phyloP scores from a whole-genome alignment of 805 yeast genomes.

The Ogataea methylovora region DNA sequence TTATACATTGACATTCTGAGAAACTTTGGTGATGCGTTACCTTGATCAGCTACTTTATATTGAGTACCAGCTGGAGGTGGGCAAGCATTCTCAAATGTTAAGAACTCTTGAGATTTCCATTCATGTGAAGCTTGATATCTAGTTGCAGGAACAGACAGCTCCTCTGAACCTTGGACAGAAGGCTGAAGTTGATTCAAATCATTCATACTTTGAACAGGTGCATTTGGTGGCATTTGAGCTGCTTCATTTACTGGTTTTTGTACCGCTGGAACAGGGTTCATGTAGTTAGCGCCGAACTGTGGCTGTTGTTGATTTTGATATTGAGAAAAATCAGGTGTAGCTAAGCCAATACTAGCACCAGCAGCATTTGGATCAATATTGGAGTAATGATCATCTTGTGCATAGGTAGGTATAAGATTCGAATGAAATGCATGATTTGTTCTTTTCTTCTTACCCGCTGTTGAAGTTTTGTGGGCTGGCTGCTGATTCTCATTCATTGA shows the following conservation, averaged over 20 bases:
- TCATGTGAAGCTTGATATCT: constrained; percentile 25
- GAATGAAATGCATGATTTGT: constrained; percentile 20
- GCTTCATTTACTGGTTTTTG: too few relatives aligned
- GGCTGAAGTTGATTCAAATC: too few relatives aligned
- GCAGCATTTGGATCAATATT: constrained; percentile 25
- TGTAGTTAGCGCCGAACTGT: too few relatives aligned
- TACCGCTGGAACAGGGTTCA: too few relatives aligned
- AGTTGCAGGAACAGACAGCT: constrained; percentile 31
- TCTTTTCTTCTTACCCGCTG: constrained; percentile 13
- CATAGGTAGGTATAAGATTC: not conserved
- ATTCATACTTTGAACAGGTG: too few relatives aligned
- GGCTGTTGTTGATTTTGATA: constrained; percentile 1
- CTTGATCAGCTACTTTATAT: constrained; percentile 70
- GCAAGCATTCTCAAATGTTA: constrained; percentile 66
- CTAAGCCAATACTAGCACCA: constrained; percentile 22
- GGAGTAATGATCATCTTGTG: not conserved
- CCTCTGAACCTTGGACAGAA: too few relatives aligned
- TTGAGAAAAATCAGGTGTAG: constrained; percentile 9
- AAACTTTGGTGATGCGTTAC: constrained; percentile 74
- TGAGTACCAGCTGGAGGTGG: constrained; percentile 82
- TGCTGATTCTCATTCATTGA: too few relatives aligned
- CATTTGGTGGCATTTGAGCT: not conserved
- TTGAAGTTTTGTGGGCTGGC: too few relatives aligned
- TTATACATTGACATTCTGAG: constrained; percentile 75
- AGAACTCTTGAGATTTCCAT: constrained; percentile 39